Base-by-base conservation (phyloP, 148 eudicot species). In the Rheum nobile region DNA sequence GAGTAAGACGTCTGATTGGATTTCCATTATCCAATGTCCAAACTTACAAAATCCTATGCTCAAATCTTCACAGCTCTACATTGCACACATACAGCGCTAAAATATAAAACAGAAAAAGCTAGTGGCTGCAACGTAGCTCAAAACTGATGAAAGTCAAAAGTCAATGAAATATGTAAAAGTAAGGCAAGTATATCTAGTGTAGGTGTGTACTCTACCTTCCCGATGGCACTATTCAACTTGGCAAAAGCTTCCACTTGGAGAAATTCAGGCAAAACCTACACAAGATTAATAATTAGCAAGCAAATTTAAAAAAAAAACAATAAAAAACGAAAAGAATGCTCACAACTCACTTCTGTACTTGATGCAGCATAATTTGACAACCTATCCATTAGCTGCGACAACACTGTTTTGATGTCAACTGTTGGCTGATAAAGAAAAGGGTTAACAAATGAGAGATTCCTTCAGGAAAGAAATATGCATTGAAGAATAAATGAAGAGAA, bases 211-310 rank as follows among this genome's bases (percentile, higher is more conserved):
- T 69, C 43, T 86, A 95, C 99, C 97, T 92, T 95, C 74, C 97
- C 96, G 65, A 95, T 95, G 78, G 99, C 96, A 82, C 78, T 88
- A 84, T 90, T 95, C 73, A 95, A 80, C 85, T 90, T 95, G 59
- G 91, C 76, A 88, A 95, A 95, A 80, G 99, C 99, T 83, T 95
- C 99, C 76, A 91, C 99, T 88, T 90, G 97, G 75, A 95, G 83
- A 73, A 95, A 90, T 73, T 95, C 99, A 21, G 99, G 96, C 69
- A 95, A 85, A 63, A 91, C 89, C 99, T 95, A 83, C 82, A 85
- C 41, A 75, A 8, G 68, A 43, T 76, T 26, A 80, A 67, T 21
- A 39, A 55, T 79, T 69, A 78, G 72, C 17, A 34, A 78, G 35
- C 69, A 32, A 8, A n/a, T n/a, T n/a, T n/a, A 28, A 61, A 69